Evolutionary conservation across 2,329 filamentous ascomycete genomes (phyloP).

Genomic region (Aspergillus udagawae): DNA sequence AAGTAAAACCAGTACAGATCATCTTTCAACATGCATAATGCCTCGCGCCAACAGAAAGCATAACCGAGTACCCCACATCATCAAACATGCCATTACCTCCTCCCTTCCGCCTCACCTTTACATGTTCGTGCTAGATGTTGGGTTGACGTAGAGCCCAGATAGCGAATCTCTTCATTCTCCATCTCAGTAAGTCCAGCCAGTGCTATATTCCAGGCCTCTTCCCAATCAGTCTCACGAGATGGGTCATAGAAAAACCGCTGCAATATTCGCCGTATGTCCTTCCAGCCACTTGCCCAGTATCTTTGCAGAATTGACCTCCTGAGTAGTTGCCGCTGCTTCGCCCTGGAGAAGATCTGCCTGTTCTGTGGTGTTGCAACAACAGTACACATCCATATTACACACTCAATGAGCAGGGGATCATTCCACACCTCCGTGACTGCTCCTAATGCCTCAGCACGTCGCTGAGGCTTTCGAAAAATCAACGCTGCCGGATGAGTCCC

Average conservation of each 20-base stretch:
- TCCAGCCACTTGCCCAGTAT: not conserved
- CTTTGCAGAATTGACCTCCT: not conserved
- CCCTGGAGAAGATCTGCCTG: not conserved
- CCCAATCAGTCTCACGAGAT: not conserved
- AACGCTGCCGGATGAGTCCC: not conserved
- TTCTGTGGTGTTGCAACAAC: not conserved
- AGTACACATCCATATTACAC: not conserved
- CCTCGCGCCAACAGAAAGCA: no score
- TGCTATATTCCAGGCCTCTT: not conserved
- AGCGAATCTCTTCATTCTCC: not conserved
- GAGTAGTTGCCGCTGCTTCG: not conserved
- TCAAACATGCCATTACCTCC: no score
- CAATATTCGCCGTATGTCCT: not conserved
- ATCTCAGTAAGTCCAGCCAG: not conserved
- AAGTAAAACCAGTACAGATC: no score
- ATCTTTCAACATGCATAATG: no score
- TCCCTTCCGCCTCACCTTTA: no score
- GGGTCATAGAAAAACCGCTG: not conserved
- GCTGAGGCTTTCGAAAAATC: not conserved
- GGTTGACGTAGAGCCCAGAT: not conserved
- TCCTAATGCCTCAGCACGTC: not conserved
- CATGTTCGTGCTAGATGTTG: no score
- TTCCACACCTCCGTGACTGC: not conserved
- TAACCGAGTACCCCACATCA: no score
- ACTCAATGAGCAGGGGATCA: not conserved